A percentile compares a stretch with the other conserved stretches of the same genome.
phyloP scores from a whole-genome alignment of 192 early-diverging fungal species.

The Podila minutissima region DNA sequence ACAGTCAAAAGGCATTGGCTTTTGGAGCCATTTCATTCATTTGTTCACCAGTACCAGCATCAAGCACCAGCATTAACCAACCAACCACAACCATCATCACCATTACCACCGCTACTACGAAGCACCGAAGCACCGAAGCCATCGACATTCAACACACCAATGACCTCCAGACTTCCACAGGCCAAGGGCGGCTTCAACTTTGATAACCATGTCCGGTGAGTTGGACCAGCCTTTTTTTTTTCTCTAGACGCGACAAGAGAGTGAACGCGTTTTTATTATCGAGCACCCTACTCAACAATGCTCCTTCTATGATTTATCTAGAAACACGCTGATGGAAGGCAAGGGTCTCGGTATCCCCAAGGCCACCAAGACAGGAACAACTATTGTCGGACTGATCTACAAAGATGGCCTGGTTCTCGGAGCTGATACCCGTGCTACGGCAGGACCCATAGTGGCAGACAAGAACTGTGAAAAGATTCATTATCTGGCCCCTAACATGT shows the following conservation, averaged over 20 bases:
- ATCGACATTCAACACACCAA: constrained; percentile 17
- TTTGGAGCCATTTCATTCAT: too few species aligned
- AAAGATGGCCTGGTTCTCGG: constrained; percentile 96
- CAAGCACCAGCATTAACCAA: too few species aligned
- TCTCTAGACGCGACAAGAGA: not conserved
- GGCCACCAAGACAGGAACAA: constrained; percentile 95
- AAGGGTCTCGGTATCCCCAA: constrained; percentile 85
- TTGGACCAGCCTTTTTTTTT: not conserved
- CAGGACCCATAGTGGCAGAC: constrained; percentile 95
- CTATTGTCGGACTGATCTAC: constrained; percentile 94
- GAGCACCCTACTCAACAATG: not conserved
- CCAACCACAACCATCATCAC: too few species aligned
- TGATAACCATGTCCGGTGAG: constrained; percentile 84
- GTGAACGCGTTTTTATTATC: too few species aligned
- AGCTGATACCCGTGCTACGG: constrained; percentile 97
- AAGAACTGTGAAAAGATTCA: constrained; percentile 99
- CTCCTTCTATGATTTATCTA: constrained; percentile 10
- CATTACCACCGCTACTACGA: too few species aligned
- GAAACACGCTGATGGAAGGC: constrained; percentile 81
- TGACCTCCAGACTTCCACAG: constrained; percentile 62
- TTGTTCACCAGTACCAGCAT: too few species aligned
- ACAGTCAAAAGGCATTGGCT: too few species aligned
- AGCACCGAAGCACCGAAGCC: too few species aligned
- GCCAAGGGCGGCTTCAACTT: constrained; percentile 85
- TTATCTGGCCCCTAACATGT: constrained; percentile 97